A percentile compares a stretch with the other conserved stretches of the same genome.
phyloP scores from a whole-genome alignment of 2,329 filamentous ascomycete species.

The Cercospora sp. region DNA sequence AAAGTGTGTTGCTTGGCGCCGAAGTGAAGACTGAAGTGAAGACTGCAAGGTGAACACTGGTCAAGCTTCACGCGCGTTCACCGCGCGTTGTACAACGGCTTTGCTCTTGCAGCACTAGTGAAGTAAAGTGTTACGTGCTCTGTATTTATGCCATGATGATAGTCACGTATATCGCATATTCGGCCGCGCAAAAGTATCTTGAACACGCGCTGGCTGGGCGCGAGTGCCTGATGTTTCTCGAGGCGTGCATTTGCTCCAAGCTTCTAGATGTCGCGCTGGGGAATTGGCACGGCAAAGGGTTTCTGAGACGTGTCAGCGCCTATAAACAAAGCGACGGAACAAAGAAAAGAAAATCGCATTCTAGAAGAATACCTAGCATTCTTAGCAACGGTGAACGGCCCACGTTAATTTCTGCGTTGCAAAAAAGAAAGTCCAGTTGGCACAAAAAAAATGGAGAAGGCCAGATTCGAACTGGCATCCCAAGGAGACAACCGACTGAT shows the following conservation, averaged over 20 bases:
- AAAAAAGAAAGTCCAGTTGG: not conserved
- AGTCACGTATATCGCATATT: not conserved
- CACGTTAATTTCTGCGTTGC: no score
- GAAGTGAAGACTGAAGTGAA: not conserved
- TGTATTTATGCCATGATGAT: not conserved
- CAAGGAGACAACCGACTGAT: not conserved
- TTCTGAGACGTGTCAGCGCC: not conserved
- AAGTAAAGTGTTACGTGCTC: not conserved
- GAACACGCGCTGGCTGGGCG: not conserved
- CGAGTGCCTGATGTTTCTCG: not conserved
- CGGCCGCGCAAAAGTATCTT: not conserved
- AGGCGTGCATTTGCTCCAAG: not conserved
- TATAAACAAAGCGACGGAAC: not conserved
- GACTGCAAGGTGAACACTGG: not conserved
- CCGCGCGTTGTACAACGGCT: not conserved
- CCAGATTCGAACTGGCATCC: not conserved
- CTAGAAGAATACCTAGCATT: not conserved
- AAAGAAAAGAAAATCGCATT: not conserved
- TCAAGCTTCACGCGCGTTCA: not conserved
- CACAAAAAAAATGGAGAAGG: not conserved
- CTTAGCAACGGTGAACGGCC: not conserved
- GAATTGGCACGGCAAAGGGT: not conserved
- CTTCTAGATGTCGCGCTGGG: not conserved
- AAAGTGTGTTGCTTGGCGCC: not conserved
- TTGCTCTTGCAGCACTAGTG: not conserved